Evolutionary conservation across 345 rosid species (phyloP), one percentile per base, ranked within the genome.

Genomic region (Aquilaria yunnanensis): DNA sequence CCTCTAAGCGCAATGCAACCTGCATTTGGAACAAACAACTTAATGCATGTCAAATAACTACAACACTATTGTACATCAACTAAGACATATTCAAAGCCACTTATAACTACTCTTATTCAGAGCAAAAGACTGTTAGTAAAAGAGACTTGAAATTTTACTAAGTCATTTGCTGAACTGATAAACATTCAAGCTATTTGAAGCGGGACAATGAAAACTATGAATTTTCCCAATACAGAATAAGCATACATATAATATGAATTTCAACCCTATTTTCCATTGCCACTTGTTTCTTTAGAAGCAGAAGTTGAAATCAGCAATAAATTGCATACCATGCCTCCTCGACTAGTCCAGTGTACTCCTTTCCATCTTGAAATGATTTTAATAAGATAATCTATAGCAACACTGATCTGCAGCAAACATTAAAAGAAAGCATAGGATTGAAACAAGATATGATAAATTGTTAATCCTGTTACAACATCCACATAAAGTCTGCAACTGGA

Each of bases 261-360:
- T 23, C 23, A 23, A 23, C 23, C 23, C 23, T 23, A 23, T 23
- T 23, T 23, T 23, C 23, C 23, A 23, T 23, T 23, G 23, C 23
- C 23, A 23, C 23, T 23, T 23, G 23, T 23, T 23, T 23, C 23
- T 23, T 23, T 37, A 7, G 43, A 37, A 37, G 43, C 56, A 61
- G 32, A 14, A 14, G 34, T 32, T 2, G 30, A 61, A 50, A 32
- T 32, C 23, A 62, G 37, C 51, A 48, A 67, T 43, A 45, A n/a
- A 60, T 58, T 57, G 47, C 83, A 63, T 86, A 86, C 88, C 88
- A 80, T 74, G 79, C 94, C 91, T 65, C 89, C 96, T 72, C 86
- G 76, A 73, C 81, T 80, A n/a, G 84, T 80, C 96, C 94, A 89
- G 9, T 78, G 77, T 72, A 89, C 75, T 56, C 78, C 78, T 68